These are phyloP conservation scores for Nannizziopsis arthrosporioides DNA, from an alignment of 2,329 filamentous ascomycete genomes.

Conservation along the genomic window DNA sequence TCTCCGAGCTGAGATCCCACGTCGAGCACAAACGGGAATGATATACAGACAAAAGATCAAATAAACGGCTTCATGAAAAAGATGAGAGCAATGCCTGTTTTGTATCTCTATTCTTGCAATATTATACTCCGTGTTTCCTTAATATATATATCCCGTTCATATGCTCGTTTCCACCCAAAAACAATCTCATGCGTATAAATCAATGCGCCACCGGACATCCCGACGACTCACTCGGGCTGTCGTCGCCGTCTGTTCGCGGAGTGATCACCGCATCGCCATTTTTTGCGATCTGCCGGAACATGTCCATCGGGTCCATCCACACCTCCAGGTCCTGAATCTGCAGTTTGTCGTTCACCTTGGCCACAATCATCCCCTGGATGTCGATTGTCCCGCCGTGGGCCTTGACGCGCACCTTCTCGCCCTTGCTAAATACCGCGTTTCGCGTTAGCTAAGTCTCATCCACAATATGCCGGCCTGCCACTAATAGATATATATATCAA, in stretches of 20 bases:
- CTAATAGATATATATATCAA: background rate
- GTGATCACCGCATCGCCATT: constrained; percentile 23
- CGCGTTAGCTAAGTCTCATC: too few species aligned
- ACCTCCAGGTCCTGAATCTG: constrained; percentile 49
- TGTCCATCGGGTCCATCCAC: constrained; percentile 55
- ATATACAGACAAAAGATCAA: too few species aligned
- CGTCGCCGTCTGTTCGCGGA: background rate
- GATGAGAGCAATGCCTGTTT: too few species aligned
- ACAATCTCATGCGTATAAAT: background rate
- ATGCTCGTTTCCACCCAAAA: too few species aligned
- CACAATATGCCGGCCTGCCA: too few species aligned
- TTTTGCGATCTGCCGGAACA: constrained; percentile 54
- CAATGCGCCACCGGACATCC: constrained; percentile 1
- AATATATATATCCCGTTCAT: too few species aligned
- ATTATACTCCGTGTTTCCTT: too few species aligned
- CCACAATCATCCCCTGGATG: constrained; percentile 52
- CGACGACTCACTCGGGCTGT: background rate
- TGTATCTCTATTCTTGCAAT: too few species aligned
- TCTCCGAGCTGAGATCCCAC: too few species aligned
- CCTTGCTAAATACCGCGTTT: constrained; percentile 38
- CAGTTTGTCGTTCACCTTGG: constrained; percentile 49
- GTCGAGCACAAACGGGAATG: too few species aligned
- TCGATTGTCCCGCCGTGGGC: constrained; percentile 51
- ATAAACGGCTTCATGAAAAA: too few species aligned
- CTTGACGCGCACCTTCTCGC: constrained; percentile 51